These are phyloP conservation scores for Thalassiosira pacifica DNA, from an alignment of 352 stramenopile genomes.

Conservation along the genomic window DNA sequence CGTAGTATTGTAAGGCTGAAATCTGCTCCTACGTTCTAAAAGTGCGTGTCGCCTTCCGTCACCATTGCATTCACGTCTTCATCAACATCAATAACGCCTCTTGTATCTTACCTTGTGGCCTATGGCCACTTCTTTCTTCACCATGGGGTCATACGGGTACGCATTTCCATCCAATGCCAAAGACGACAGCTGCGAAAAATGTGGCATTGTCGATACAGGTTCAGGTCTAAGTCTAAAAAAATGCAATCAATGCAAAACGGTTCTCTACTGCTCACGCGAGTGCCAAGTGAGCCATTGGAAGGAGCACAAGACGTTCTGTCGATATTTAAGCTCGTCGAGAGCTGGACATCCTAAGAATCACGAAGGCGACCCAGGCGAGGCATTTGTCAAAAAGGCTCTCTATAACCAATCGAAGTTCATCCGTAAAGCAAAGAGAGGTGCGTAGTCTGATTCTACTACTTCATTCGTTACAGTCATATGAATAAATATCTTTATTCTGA, in stretches of 20 bases:
- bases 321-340: not conserved
- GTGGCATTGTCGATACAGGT: not conserved
- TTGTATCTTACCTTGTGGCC: too few relatives aligned
- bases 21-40: too few relatives aligned
- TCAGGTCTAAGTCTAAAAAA: too few relatives aligned
- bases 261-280: not conserved
- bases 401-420: not conserved
- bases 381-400: not conserved
- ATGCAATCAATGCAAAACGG: not conserved
- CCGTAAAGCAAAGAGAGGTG: not conserved
- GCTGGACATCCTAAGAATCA: not conserved
- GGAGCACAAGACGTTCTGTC: not conserved
- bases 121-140: too few relatives aligned
- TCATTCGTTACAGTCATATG: not conserved
- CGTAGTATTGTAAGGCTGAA: too few relatives aligned
- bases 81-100: too few relatives aligned
- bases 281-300: not conserved
- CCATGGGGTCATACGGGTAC: not conserved
- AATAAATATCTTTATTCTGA: not conserved
- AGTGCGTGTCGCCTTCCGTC: too few relatives aligned
- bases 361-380: not conserved
- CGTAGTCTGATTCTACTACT: not conserved
- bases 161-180: not conserved
- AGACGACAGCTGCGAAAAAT: not conserved
- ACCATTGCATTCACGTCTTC: too few relatives aligned